Conservation (phyloP, 1,139 yeast genomes). For the Petasospora rhodanensis region DNA sequence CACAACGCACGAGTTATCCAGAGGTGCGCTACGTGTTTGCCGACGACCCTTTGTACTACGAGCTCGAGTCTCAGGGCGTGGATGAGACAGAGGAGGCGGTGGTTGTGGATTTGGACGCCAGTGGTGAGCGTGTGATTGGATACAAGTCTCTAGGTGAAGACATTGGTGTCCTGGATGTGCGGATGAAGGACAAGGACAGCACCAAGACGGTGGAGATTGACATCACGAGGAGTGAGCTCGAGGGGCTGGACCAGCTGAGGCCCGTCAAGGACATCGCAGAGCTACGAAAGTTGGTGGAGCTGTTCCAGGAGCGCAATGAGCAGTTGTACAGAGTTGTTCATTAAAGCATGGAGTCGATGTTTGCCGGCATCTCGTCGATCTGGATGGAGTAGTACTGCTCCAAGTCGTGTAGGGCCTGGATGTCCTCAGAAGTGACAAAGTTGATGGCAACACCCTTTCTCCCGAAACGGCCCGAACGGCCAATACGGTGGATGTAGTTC, state of each 20-base stretch:
- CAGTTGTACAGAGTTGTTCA: constrained; percentile 27
- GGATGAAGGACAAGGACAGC: constrained; percentile 20
- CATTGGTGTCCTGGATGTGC: constrained; percentile 24
- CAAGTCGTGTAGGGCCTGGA: constrained; percentile 54
- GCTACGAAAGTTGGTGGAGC: constrained; percentile 27
- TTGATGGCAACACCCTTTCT: constrained; percentile 94
- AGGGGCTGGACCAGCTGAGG: constrained; percentile 22
- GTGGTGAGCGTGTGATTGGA: constrained; percentile 21
- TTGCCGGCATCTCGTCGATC: constrained; percentile 85
- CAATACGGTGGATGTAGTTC: constrained; percentile 97
- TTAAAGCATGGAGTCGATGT: constrained; percentile 40
- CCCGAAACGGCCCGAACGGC: constrained; percentile 93
- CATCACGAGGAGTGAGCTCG: constrained; percentile 27
- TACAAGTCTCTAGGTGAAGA: constrained; percentile 29
- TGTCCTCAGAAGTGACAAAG: constrained; percentile 72
- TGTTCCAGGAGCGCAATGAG: constrained; percentile 35
- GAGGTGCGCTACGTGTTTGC: constrained; percentile 23
- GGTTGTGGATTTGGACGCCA: constrained; percentile 28
- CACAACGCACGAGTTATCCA: constrained; percentile 19
- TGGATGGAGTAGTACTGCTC: constrained; percentile 74
- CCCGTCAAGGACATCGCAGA: constrained; percentile 26
- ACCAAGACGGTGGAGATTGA: constrained; percentile 28
- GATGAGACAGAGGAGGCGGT: constrained; percentile 30
- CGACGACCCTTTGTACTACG: constrained; percentile 27
- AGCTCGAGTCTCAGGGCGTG: constrained; percentile 14